Evolutionary conservation across 768 basidiomycete species (phyloP).

Genomic region (Paxillus rubicundulus): DNA sequence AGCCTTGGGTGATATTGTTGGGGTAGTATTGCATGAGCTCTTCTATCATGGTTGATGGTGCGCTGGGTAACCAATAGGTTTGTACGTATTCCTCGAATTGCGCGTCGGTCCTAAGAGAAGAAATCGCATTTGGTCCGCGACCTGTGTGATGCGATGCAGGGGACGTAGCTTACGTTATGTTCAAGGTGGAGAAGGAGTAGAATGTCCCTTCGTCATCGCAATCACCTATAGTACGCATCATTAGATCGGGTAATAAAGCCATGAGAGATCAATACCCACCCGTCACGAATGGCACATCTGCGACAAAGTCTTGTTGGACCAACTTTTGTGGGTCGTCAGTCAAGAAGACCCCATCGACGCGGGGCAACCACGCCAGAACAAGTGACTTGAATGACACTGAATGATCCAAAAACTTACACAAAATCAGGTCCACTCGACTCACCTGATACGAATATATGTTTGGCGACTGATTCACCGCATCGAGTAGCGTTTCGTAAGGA

Average conservation of each 20-base stretch:
- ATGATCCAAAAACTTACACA: neutral
- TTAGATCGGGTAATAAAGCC: neutral
- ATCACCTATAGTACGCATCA: conserved; percentile 23
- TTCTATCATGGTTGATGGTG: conserved; percentile 21
- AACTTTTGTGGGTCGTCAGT: conserved; percentile 30
- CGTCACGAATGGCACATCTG: conserved; percentile 14
- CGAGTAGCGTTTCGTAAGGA: conserved; percentile 30
- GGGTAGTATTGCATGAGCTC: conserved; percentile 37
- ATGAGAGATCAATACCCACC: conserved; percentile 2
- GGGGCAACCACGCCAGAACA: conserved; percentile 35
- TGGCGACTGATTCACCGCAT: conserved; percentile 29
- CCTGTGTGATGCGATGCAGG: neutral
- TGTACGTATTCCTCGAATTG: conserved; percentile 33
- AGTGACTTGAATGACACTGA: conserved; percentile 14
- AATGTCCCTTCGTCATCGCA: conserved; percentile 44
- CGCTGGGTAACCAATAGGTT: conserved; percentile 28
- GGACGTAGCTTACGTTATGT: conserved; percentile 42
- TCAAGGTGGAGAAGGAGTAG: conserved; percentile 44
- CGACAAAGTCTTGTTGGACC: conserved; percentile 34
- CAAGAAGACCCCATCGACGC: conserved; percentile 41
- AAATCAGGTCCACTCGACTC: neutral
- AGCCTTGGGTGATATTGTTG: conserved; percentile 41
- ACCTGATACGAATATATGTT: conserved; percentile 29
- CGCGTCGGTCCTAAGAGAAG: conserved; percentile 15
- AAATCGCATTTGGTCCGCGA: no score